Base-by-base conservation (phyloP, 495 filamentous ascomycete species). In the Neurospora sp. region DNA sequence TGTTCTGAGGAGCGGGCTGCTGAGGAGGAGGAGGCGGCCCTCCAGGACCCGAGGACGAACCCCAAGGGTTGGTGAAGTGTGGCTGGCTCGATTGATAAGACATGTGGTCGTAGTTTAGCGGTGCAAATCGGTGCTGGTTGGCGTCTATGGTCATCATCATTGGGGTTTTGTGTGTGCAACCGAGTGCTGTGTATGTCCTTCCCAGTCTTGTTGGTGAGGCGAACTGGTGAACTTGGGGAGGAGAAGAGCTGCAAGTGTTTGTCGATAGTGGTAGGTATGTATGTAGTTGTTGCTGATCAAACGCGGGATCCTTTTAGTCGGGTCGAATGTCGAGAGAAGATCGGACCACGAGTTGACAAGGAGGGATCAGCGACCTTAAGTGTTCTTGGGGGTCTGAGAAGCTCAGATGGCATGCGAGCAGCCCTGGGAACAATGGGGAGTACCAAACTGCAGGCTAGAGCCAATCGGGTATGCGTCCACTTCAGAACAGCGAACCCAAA, bases 1-100 rank as follows among this genome's bases (percentile, higher is more conserved):
- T 75, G 87, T 86, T 83, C 88, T 87, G 79, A 86, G 82, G 82
- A 41, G 78, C 79, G 73, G 77, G 75, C 73, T 85, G 83, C 42
- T 74, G 68, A 1, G 68, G 71, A 18, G 73, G 72, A 38, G 75
- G 68, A 3, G 68, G 71, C 14, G 73, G 72, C 1, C 74, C 79
- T 14, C 77, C 48, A 40, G 77, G 41, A 18, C 78, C 74, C 37
- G 80, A 77, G 18, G 80, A 86, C 71, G 91, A 84, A 72, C 85
- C 86, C 94, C 94, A 98, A 18, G 95, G 95, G 81, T 98, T 94
- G 79, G 93, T 94, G 85, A 98, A 98, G 79, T 95, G 92, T 69
- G 94, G 93, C 65, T 88, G 81, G 70, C 85, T 91, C 42, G 81
- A 80, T 78, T 84, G 85, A 78, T 89, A 87, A 84, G 85, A 84